Evolutionary conservation across 768 basidiomycete genomes (phyloP).

Genomic region (Astraeus odoratus): DNA sequence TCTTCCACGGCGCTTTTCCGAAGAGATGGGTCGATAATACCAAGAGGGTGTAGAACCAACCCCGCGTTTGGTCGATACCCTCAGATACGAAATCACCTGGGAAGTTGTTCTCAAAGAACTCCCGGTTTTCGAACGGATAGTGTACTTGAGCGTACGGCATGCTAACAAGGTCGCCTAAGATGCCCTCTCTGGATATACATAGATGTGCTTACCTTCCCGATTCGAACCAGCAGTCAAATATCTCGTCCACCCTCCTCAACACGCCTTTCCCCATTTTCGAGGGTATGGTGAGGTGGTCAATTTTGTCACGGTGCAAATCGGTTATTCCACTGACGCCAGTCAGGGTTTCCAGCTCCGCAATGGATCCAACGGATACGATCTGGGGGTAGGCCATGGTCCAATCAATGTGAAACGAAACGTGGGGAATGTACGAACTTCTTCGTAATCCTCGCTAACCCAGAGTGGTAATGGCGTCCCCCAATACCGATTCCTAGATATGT

Average conservation of each 20-base stretch:
- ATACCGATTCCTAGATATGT: constrained; percentile 96
- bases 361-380: constrained; percentile 83
- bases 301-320: constrained; percentile 90
- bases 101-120: constrained; percentile 75
- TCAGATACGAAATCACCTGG: constrained; percentile 97
- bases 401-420: neutral
- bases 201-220: constrained; percentile 73
- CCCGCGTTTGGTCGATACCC: constrained; percentile 97
- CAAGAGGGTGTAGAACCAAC: constrained; percentile 98
- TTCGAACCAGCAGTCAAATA: constrained; percentile 99
- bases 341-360: constrained; percentile 78
- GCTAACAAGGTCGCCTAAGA: constrained; percentile 34
- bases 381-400: constrained; percentile 22
- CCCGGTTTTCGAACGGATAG: constrained; percentile 97
- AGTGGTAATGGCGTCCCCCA: constrained; percentile 98
- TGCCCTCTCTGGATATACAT: neutral
- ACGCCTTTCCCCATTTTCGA: constrained; percentile 81
- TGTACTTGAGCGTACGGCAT: constrained; percentile 99
- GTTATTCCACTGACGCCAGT: constrained; percentile 80
- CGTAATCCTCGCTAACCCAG: constrained; percentile 89
- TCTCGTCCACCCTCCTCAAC: constrained; percentile 89
- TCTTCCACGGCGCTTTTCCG: constrained; percentile 93
- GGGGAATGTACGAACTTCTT: constrained; percentile 49
- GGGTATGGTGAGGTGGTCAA: constrained; percentile 95
- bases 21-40: constrained; percentile 96